Evolutionary conservation across 352 stramenopile genomes (phyloP), one percentile per base, ranked within the genome.

Genomic region (Phytophthora citricola): DNA sequence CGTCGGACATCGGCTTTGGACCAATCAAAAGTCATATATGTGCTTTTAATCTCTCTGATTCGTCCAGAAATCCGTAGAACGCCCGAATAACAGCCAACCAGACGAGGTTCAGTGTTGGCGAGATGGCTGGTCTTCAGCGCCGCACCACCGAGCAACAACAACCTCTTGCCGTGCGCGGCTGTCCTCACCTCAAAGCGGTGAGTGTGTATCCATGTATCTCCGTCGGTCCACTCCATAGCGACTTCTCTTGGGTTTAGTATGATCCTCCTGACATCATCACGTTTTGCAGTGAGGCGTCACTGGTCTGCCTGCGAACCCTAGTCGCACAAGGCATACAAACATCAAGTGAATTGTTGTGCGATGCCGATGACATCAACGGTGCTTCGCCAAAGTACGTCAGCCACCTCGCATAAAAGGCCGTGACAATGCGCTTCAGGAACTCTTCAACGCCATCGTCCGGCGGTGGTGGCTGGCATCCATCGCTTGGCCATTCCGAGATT

Each of bases 331-430:
- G 4, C 22, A 71, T 78, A 80, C 69, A 78, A 76, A 66, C 15
- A 1, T 2, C 48, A 68, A 78, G 57, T 70, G 14, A 45, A 60
- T 36, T 36, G 31, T 36, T 34, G 8, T 34, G 29, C 29, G 7
- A 34, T 24, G 50, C 24, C n/a, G 36, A 75, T 76, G 71, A 78
- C 71, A 78, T 78, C 66, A 71, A 75, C 57, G 20, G 50, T 22
- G 39, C 70, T 63, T 51, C n/a, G 50, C 36, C 51, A 62, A 73
- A 64, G 71, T 73, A 76, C 71, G 71, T 78, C 71, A 78, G 70
- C 47, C 31, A 59, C 15, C 39, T n/a, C 11, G 6, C 58, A 73
- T n/a, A 65, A 29, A 56, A 11, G 10, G 45, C 3, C 51, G 24
- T 27, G 14, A 58, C 8, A 40, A 61, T 56, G 54, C 53, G 45